Evolutionary conservation across 441 rosid species (phyloP), one percentile per base, ranked within the genome.

Genomic region (Adansonia gregorii): DNA sequence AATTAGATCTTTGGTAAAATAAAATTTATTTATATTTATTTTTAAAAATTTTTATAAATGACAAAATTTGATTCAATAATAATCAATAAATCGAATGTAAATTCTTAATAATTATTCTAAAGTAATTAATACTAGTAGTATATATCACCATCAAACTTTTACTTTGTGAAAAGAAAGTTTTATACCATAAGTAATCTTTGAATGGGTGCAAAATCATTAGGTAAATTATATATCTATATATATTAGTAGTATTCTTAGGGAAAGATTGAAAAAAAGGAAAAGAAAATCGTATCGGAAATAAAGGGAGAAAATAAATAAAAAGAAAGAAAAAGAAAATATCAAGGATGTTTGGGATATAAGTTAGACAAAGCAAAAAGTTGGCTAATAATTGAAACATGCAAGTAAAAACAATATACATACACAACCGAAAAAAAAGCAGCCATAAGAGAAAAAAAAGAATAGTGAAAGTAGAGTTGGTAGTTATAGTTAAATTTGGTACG

Each of bases 401-500:
- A 71, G 60, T 41, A 35, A 78, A 78, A 72, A 17, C 51, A 66
- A 24, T n/a, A 56, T 35, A 39, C 4, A 11, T 45, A 45, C 51
- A 72, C 24, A 2, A 61, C 31, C 35, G 2, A 27, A 1, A 27
- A 27, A 72, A 79, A 68, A 61, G 45, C 46, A 77, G 65, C 74
- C 55, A 64, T 61, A 56, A 0, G 3, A 56, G 73, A 70, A 71
- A 31, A 8, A 51, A 20, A 5, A 10, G 58, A 12, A 43, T 22
- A 15, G 31, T 31, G 11, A n/a, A 12, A 69, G 20, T 8, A 3
- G 46, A 24, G 61, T 54, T 14, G 76, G 80, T 65, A 68, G 84
- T 51, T 81, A 81, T 82, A 83, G 84, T 85, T 82, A 79, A 82
- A 8, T 63, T 82, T 86, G 87, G 89, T 79, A 78, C 83, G 86